Percentiles rank a stretch among this genome's conserved stretches.
Conservation (phyloP, 257 asterid genomes). For the Salvia hispanica region DNA sequence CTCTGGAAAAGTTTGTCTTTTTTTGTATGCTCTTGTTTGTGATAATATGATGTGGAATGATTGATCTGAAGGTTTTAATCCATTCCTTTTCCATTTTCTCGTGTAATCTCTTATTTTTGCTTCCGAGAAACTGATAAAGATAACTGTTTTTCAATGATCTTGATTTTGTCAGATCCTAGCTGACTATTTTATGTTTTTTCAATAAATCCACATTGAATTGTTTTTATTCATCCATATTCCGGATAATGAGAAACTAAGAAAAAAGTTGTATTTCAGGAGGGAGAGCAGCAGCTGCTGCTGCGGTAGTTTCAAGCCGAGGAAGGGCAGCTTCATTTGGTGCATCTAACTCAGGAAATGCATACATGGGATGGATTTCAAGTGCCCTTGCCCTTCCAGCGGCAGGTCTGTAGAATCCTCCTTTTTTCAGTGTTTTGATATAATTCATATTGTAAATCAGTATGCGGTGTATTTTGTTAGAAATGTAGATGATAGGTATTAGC, state of each 20-base stretch:
- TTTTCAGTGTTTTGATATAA: slow-evolving; percentile 5
- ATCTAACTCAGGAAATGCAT: slow-evolving; percentile 61
- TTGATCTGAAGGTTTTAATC: slow-evolving; percentile 17
- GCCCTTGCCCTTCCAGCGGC: slow-evolving; percentile 85
- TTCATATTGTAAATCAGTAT: slow-evolving; percentile 26
- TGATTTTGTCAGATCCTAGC: neutral
- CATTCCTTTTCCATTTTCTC: neutral
- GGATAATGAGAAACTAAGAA: slow-evolving; percentile 27
- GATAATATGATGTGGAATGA: slow-evolving; percentile 1
- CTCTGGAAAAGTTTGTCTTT: neutral
- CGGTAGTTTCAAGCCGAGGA: slow-evolving; percentile 70
- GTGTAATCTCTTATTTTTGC: neutral
- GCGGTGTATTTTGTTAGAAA: slow-evolving; percentile 14
- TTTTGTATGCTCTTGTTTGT: slow-evolving; percentile 3
- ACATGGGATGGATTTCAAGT: slow-evolving; percentile 70
- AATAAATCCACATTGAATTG: neutral
- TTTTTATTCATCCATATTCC: neutral
- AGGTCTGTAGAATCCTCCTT: slow-evolving; percentile 47
- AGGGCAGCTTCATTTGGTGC: slow-evolving; percentile 60
- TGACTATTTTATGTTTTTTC: neutral
- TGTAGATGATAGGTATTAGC: neutral
- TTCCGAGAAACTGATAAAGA: neutral
- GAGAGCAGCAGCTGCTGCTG: slow-evolving; percentile 76
- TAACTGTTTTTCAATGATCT: neutral
- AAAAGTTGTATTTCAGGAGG: slow-evolving; percentile 50